Base-by-base conservation (phyloP, 1,139 yeast genomes). In the Pichia terricola region DNA sequence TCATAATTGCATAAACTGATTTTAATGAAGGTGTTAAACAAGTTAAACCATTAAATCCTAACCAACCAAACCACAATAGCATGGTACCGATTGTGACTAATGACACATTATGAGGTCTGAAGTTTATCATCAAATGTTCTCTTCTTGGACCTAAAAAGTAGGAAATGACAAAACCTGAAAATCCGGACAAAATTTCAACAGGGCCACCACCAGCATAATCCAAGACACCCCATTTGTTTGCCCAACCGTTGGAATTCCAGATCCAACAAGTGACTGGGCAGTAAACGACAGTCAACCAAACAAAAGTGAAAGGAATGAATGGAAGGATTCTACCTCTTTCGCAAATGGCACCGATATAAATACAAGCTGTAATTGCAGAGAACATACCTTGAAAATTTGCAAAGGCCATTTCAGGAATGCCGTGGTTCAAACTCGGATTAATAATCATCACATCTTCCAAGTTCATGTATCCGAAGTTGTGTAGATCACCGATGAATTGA, bases 191-290 rank as follows among this genome's bases (percentile, higher is more conserved):
- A 45, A 91, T 86, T 63, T 91, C 97, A 37, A 91, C 96, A 1
- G 96, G 95, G 0, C 97, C 97, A 43, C 96, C 96, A 35, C 98
- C 98, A 32, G 98, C 97, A 63, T 87, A 91, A 62, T 91, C 98
- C 46, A 89, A 70, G 1, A 82, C 97, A 25, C 95, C 96, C 75
- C 95, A 89, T 55, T 75, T 72, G 64, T 70, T 76, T 36, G 96
- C 95, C 97, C 97, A 91, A 38, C 97, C 97, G 39, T 81, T 80
- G 1, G 81, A 58, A 47, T 88, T 83, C 98, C 97, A 91, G 46
- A 86, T 79, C 96, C 97, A 89, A 65, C 79, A 85, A 4, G 91
- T 94, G 26, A 91, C 76, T 0, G 97, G 97, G 62, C 94, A 84
- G 64, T 89, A 91, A 16, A 88, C 97, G 5, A 86, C 58, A 1